Evolutionary conservation across 176 grass and related monocot genomes (phyloP).

Genomic region (Triticum turgidum): DNA sequence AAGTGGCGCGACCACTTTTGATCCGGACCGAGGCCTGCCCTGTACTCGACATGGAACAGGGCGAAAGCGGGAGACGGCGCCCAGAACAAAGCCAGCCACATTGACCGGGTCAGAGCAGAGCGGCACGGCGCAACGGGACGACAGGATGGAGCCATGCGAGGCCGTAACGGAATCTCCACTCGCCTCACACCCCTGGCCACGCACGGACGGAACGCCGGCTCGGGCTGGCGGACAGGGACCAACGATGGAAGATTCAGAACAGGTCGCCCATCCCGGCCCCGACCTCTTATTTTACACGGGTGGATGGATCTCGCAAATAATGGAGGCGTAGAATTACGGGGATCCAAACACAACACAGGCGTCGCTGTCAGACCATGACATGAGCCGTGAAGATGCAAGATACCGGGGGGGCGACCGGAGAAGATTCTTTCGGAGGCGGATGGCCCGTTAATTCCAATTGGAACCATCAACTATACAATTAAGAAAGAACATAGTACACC

Average conservation of each 20-base stretch:
- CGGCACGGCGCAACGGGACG: neutral
- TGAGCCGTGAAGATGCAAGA: conserved; percentile 40
- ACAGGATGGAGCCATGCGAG: neutral
- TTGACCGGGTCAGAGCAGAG: conserved; percentile 13
- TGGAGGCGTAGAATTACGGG: neutral
- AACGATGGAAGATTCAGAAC: conserved; percentile 18
- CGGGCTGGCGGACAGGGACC: neutral
- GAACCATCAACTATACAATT: neutral
- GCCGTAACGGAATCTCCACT: neutral
- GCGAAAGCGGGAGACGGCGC: neutral
- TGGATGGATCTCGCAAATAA: neutral
- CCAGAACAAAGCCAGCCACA: neutral
- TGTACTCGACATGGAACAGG: neutral
- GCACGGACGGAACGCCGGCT: neutral
- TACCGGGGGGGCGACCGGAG: conserved; percentile 34
- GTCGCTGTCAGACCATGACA: conserved; percentile 17
- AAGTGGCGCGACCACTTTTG: neutral
- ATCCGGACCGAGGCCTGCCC: neutral
- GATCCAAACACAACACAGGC: neutral
- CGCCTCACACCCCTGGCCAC: neutral
- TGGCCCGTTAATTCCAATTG: conserved; percentile 26
- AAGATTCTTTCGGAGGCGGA: conserved; percentile 37
- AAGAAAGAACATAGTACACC: conserved; percentile 11
- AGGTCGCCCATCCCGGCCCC: neutral
- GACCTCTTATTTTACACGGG: neutral